Evolutionary conservation across 2,329 filamentous ascomycete genomes (phyloP).

Genomic region (Diplodia mutila): DNA sequence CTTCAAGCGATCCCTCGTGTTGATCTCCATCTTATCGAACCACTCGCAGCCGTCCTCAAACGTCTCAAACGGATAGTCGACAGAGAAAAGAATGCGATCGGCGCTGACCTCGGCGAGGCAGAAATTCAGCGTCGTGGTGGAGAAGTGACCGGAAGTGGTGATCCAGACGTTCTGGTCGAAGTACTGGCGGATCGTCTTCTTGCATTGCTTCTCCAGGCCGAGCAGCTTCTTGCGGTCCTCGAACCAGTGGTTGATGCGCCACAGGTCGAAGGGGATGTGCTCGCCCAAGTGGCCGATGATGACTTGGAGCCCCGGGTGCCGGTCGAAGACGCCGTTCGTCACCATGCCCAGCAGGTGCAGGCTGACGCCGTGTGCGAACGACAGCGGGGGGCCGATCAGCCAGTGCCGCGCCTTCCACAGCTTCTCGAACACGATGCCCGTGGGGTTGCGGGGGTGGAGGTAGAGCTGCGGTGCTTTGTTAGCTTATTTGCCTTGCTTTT

Average conservation of each 20-base stretch:
- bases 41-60: slow-evolving; percentile 37
- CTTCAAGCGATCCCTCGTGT: slow-evolving; percentile 34
- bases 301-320: slow-evolving; percentile 47
- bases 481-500: too few species aligned
- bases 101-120: slow-evolving; percentile 47
- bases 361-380: slow-evolving; percentile 49
- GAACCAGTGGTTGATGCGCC: slow-evolving; percentile 48
- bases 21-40: slow-evolving; percentile 31
- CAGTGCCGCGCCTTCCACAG: slow-evolving; percentile 38
- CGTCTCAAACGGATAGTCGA: slow-evolving; percentile 39
- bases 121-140: slow-evolving; percentile 46
- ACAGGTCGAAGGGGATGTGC: slow-evolving; percentile 49
- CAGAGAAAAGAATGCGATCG: slow-evolving; percentile 47
- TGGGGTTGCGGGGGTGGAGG: slow-evolving; percentile 40
- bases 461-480: slow-evolving; percentile 31
- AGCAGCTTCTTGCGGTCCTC: slow-evolving; percentile 49
- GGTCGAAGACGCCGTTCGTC: slow-evolving; percentile 50
- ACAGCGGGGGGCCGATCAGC: slow-evolving; percentile 38
- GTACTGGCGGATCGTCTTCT: slow-evolving; percentile 45
- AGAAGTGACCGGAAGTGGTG: slow-evolving; percentile 49
- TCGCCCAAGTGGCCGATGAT: slow-evolving; percentile 52
- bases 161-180: slow-evolving; percentile 49
- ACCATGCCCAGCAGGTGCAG: slow-evolving; percentile 53
- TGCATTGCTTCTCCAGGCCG: slow-evolving; percentile 28
- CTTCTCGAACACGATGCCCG: slow-evolving; percentile 34